phyloP scores from a whole-genome alignment of 2,329 filamentous ascomycete genomes.

The Fusarium sp. region DNA sequence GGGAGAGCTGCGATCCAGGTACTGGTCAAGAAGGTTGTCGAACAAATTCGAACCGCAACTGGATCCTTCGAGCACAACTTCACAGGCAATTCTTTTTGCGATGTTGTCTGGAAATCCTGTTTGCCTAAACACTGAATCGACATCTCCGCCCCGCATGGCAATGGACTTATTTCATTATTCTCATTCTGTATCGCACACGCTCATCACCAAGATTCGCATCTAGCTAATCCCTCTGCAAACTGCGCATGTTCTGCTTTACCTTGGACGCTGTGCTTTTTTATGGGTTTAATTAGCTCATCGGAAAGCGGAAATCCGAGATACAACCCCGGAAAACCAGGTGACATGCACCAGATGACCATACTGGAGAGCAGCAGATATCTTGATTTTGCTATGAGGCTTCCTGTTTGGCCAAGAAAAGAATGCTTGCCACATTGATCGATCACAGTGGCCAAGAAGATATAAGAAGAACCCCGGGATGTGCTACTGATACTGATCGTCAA shows the following conservation, averaged over 20 bases:
- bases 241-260: background rate
- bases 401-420: background rate
- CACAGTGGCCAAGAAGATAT: background rate
- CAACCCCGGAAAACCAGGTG: background rate
- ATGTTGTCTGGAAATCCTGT: background rate
- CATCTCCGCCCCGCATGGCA: background rate
- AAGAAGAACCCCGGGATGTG: background rate
- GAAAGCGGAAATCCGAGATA: background rate
- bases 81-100: background rate
- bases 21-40: background rate
- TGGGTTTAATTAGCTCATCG: background rate
- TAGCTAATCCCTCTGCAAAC: background rate
- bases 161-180: background rate
- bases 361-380: background rate
- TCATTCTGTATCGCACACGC: constrained; percentile 13
- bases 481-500: background rate
- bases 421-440: background rate
- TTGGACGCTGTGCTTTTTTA: background rate
- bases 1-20: background rate
- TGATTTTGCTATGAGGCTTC: background rate
- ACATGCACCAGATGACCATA: background rate
- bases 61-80: background rate
- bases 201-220: background rate
- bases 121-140: background rate
- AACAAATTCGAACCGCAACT: background rate